Conservation (phyloP, 2,329 filamentous ascomycete species). For the Calonectria pauciramosa region DNA sequence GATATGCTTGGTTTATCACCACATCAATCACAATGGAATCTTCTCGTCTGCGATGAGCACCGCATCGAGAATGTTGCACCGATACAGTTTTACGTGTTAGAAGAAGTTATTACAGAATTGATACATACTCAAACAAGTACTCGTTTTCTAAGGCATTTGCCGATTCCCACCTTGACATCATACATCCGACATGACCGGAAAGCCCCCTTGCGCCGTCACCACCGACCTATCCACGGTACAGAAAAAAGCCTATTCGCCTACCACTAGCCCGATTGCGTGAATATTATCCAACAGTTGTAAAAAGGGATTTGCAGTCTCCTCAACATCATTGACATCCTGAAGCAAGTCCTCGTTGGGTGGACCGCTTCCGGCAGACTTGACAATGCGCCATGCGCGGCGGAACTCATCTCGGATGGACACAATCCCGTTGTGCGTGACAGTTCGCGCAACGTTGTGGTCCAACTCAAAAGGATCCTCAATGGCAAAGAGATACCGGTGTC, state of each 20-base stretch:
- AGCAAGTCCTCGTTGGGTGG: constrained; percentile 63
- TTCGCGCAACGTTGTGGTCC: constrained; percentile 89
- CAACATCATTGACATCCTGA: constrained; percentile 60
- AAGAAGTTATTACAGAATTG: neutral
- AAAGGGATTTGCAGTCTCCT: constrained; percentile 43
- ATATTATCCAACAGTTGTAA: constrained; percentile 50
- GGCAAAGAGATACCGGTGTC: constrained; percentile 86
- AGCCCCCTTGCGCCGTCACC: constrained; percentile 8
- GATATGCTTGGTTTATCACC: neutral
- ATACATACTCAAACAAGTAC: constrained; percentile 12
- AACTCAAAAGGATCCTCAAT: constrained; percentile 94
- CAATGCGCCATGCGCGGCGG: constrained; percentile 81
- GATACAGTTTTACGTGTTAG: neutral
- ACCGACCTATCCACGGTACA: neutral
- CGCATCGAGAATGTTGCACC: neutral
- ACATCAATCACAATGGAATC: neutral
- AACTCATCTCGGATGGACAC: constrained; percentile 89
- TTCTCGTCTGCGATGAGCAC: too few species aligned
- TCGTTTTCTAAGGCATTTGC: neutral
- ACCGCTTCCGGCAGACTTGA: constrained; percentile 65
- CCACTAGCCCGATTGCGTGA: constrained; percentile 44
- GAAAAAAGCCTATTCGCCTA: neutral
- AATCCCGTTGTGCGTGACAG: constrained; percentile 86
- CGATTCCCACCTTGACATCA: neutral
- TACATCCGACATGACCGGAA: neutral